These are phyloP conservation scores for Tetrahymena borealis DNA, from an alignment of 73 alveolate genomes.

Conservation along the genomic window DNA sequence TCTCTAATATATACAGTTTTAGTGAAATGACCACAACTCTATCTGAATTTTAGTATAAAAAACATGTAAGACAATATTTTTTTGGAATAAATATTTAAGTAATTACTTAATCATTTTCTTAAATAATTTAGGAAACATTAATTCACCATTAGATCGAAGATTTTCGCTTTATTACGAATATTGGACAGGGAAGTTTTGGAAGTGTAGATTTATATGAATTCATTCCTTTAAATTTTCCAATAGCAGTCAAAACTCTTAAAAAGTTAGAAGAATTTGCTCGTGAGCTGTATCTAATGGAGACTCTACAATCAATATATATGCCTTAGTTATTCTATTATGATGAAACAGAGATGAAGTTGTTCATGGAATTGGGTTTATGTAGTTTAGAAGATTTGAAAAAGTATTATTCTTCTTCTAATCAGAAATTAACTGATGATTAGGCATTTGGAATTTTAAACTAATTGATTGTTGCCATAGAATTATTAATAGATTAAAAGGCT, in stretches of 20 bases:
- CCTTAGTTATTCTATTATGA: background rate
- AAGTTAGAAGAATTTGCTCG: background rate
- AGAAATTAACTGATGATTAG: background rate
- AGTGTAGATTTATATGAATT: background rate
- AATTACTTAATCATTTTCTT: background rate
- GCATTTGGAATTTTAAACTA: background rate
- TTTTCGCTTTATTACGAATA: background rate
- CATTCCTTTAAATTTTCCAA: background rate
- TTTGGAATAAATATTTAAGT: background rate
- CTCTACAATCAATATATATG: background rate
- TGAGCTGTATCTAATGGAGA: background rate
- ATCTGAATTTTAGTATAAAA: background rate
- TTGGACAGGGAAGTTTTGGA: background rate
- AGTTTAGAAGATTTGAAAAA: background rate
- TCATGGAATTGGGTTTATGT: background rate
- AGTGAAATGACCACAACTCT: background rate
- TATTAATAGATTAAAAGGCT: background rate
- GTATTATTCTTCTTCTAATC: background rate
- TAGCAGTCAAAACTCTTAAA: background rate
- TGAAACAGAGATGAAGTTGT: background rate
- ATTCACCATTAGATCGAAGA: background rate
- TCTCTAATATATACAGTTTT: background rate
- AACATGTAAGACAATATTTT: background rate
- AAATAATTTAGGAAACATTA: background rate
- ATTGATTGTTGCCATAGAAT: background rate